Conservation (phyloP, 352 stramenopile species). For the Phytophthora sp. region DNA sequence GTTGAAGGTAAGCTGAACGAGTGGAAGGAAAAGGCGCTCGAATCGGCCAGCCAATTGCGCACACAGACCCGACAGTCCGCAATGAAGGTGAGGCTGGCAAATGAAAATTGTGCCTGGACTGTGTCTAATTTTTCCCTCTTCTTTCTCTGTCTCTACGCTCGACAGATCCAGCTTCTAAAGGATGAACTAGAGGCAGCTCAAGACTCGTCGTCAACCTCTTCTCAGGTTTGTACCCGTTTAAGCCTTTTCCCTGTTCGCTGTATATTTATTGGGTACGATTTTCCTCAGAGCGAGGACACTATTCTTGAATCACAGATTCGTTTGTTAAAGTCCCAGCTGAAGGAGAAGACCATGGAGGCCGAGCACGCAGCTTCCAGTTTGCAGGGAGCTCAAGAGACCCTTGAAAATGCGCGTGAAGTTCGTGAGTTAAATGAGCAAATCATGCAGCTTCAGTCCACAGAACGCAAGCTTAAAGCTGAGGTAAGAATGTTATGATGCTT, state of each 20-base stretch:
- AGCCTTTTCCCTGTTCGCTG: neutral
- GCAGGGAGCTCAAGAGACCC: conserved; percentile 47
- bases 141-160: no score
- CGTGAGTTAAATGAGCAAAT: conserved; percentile 67
- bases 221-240: conserved; percentile 32
- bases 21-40: conserved; percentile 77
- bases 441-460: conserved; percentile 57
- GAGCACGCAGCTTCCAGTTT: conserved; percentile 50
- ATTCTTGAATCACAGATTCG: conserved; percentile 73
- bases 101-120: no score
- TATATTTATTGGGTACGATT: conserved; percentile 32
- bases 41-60: conserved; percentile 55
- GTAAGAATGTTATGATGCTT: conserved; percentile 24
- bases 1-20: conserved; percentile 68
- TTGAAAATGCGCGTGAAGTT: conserved; percentile 60
- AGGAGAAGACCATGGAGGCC: conserved; percentile 62
- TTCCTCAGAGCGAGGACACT: conserved; percentile 59
- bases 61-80: conserved; percentile 48
- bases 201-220: conserved; percentile 43
- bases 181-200: conserved; percentile 60
- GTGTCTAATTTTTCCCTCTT: no score
- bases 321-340: conserved; percentile 67
- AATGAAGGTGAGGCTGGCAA: conserved; percentile 51
- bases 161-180: conserved; percentile 64
- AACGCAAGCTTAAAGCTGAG: conserved; percentile 77